Conservation (phyloP, 1,139 yeast species). For the Saccharomyces pastorianus region DNA sequence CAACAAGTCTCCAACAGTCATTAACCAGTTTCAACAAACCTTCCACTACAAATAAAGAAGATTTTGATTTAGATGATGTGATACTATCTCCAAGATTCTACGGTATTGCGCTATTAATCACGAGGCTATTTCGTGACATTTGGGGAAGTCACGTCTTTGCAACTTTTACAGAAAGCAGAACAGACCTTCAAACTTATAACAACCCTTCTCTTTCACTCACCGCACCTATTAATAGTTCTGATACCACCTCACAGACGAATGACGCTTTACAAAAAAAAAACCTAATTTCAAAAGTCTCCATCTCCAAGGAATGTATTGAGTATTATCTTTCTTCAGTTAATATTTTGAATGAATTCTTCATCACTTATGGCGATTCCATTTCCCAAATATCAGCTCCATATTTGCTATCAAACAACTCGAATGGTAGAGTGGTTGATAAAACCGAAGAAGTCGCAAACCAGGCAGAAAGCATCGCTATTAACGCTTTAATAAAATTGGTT, state of each 20-base stretch:
- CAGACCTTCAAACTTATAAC: not conserved
- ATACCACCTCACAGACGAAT: constrained; percentile 3
- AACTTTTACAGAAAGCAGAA: not conserved
- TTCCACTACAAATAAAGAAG: constrained; percentile 5
- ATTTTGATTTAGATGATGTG: constrained; percentile 53
- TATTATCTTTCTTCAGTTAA: constrained; percentile 54
- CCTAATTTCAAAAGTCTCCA: constrained; percentile 26
- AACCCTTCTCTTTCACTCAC: not conserved
- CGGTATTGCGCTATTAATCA: constrained; percentile 71
- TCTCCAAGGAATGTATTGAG: constrained; percentile 51
- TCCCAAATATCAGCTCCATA: constrained; percentile 49
- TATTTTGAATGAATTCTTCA: constrained; percentile 51
- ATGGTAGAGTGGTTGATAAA: constrained; percentile 21
- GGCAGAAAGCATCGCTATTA: constrained; percentile 86
- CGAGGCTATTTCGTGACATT: constrained; percentile 66
- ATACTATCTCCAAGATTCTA: constrained; percentile 85
- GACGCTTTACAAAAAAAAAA: constrained; percentile 13
- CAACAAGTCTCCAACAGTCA: constrained; percentile 14
- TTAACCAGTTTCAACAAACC: constrained; percentile 7
- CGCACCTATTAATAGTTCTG: constrained; percentile 21
- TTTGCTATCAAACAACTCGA: constrained; percentile 23
- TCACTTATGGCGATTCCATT: constrained; percentile 48
- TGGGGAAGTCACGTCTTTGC: constrained; percentile 73
- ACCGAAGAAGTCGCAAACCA: constrained; percentile 53
- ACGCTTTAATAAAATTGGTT: constrained; percentile 66